Base-by-base conservation (phyloP, 805 yeast genomes). In the Yamadazyma endophytica region DNA sequence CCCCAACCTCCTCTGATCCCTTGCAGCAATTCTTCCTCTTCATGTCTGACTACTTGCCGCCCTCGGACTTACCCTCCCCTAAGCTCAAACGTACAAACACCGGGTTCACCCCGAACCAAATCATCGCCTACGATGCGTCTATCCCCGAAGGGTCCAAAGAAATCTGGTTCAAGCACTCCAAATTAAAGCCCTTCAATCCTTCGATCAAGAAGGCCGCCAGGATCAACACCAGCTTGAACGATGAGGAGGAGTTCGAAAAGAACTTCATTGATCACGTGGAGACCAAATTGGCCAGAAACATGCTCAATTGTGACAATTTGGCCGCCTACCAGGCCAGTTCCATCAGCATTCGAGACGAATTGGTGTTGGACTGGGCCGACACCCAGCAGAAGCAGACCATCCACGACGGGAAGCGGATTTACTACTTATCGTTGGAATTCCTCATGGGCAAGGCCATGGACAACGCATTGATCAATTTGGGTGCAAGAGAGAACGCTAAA, bases 381-480 rank as follows among this genome's bases (percentile, higher is more conserved):
- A 88, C 97, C 23, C 96, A 88, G 61, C 96, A 88, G 60, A 71
- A 76, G 50, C 92, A 85, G 58, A 87, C 96, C 11, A 58, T 81
- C 28, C 79, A 75, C 47, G 94, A 84, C 51, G 84, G 82, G 29
- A 88, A 88, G 62, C 70, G 97, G 42, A 81, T 88, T 24, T 88
- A 88, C 60, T 88, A 88, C 54, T 58, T 88, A 39, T 84, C 95
- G 3, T 68, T 88, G 45, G 97, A 88, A 61, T 88, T 86, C 54
- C 65, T 88, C 42, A 86, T 88, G 95, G 97, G 97, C 26, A 75
- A 96, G 50, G 96, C 96, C 28, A 70, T 88, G 70, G 97, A 89
- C 59, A 89, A 89, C 55, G 96, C 97, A 19, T 64, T 89, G 63
- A 82, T 88, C 58, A 88, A 89, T 57, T 70, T 82, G 47, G 75